phyloP scores from a whole-genome alignment of 2,329 filamentous ascomycete genomes.

The Colletotrichum sansevieriae region DNA sequence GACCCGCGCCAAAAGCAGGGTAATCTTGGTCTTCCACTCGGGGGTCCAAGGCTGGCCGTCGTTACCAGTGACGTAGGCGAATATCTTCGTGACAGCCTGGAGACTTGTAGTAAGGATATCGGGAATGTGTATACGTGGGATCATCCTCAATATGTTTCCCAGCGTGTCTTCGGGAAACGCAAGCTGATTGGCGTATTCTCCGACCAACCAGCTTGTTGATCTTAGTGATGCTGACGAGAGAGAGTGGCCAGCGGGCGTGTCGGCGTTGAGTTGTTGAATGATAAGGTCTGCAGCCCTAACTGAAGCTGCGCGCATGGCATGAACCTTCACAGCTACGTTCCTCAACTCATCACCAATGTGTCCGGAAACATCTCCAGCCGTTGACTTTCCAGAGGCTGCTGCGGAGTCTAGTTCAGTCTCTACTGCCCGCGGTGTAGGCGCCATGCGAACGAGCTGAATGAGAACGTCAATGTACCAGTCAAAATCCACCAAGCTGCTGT shows the following conservation, averaged over 20 bases:
- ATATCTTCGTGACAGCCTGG: constrained; percentile 88
- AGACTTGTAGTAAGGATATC: constrained; percentile 82
- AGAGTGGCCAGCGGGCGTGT: constrained; percentile 66
- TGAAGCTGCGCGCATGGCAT: constrained; percentile 83
- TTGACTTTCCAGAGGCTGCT: constrained; percentile 46
- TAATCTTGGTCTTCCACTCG: constrained; percentile 79
- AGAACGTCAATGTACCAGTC: constrained; percentile 97
- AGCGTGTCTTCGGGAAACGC: constrained; percentile 78
- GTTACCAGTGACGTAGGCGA: constrained; percentile 77
- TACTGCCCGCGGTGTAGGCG: constrained; percentile 62
- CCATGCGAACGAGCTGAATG: constrained; percentile 83
- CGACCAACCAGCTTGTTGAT: constrained; percentile 86
- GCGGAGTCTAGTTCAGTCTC: constrained; percentile 54
- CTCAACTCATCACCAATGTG: constrained; percentile 87
- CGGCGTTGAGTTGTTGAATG: constrained; percentile 67
- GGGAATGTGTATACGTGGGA: constrained; percentile 69
- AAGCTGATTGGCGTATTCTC: constrained; percentile 86
- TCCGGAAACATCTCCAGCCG: constrained; percentile 68
- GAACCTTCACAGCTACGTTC: constrained; percentile 92
- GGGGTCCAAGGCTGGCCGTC: constrained; percentile 77
- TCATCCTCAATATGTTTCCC: constrained; percentile 77
- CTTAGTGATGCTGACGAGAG: constrained; percentile 76
- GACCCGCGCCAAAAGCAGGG: constrained; percentile 84
- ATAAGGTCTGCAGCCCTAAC: constrained; percentile 86
- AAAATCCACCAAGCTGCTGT: constrained; percentile 88